Evolutionary conservation across 768 basidiomycete genomes (phyloP).

Genomic region (Mycena venus): DNA sequence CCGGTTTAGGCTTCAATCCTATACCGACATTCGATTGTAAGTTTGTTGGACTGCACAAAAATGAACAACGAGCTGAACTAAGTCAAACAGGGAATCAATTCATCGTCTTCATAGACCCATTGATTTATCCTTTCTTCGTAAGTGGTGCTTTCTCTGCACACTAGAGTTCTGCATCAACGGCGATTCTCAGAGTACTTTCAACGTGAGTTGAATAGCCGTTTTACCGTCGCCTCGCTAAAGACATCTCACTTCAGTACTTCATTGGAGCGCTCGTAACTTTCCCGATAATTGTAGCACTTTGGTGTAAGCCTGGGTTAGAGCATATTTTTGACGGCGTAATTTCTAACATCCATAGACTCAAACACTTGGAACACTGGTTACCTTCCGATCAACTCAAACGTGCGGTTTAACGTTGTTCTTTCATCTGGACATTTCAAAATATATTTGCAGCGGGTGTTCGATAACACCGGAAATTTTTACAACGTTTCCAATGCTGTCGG

Average conservation of each 20-base stretch:
- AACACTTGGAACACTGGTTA: conserved; percentile 46
- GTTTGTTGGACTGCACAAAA: too few species aligned
- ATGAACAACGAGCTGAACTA: too few species aligned
- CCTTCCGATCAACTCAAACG: conserved; percentile 56
- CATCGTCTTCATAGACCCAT: conserved; percentile 36
- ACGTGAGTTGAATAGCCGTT: neutral
- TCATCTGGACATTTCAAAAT: neutral
- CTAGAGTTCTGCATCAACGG: neutral
- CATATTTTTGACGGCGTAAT: too few species aligned
- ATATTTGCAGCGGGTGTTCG: conserved; percentile 46
- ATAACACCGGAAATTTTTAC: conserved; percentile 57
- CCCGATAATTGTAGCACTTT: conserved; percentile 22
- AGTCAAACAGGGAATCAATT: conserved; percentile 35
- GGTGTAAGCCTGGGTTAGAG: conserved; percentile 41
- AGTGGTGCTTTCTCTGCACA: conserved; percentile 42
- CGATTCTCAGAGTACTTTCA: conserved; percentile 26
- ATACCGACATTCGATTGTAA: conserved; percentile 52
- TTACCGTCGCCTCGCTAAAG: neutral
- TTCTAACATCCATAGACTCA: too few species aligned
- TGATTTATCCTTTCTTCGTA: conserved; percentile 49
- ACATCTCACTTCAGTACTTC: neutral
- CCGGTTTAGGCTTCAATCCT: conserved; percentile 46
- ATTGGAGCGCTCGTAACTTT: neutral
- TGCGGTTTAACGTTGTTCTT: neutral
- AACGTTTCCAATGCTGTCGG: conserved; percentile 56